Percentiles rank a stretch among this genome's conserved stretches.
phyloP scores from a whole-genome alignment of 2,329 filamentous ascomycete species.

The Pseudogymnoascus pannorum region DNA sequence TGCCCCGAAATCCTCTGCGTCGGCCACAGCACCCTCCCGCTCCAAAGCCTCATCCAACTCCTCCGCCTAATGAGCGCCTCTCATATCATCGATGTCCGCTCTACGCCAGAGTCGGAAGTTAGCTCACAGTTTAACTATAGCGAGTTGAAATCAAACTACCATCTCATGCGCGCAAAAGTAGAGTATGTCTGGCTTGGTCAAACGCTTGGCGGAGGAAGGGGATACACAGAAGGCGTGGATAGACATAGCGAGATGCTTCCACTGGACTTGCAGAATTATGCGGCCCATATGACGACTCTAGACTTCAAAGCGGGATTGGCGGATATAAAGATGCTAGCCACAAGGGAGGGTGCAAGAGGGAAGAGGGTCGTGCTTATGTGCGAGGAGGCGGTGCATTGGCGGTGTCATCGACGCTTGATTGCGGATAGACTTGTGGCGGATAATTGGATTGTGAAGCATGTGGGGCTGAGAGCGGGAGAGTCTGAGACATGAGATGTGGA shows the following conservation, averaged over 20 bases:
- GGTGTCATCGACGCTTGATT: slow-evolving; percentile 1
- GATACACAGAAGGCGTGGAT: not conserved
- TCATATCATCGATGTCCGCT: not conserved
- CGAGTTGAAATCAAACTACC: not conserved
- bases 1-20: not conserved
- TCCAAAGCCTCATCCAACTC: not conserved
- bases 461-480: not conserved
- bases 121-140: not conserved
- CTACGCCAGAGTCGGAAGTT: not conserved
- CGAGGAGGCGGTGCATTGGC: not conserved
- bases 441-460: not conserved
- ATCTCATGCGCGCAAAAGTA: not conserved
- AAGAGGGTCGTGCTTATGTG: not conserved
- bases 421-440: not conserved
- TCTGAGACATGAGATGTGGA: not conserved
- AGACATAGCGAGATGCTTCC: not conserved
- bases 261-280: not conserved
- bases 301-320: not conserved
- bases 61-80: not conserved
- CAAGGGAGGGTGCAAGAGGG: not conserved
- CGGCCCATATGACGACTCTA: not conserved
- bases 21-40: not conserved
- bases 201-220: not conserved
- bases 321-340: not conserved
- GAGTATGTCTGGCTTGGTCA: not conserved